phyloP scores from a whole-genome alignment of 2,329 filamentous ascomycete genomes.

The Intubia oerlemansii region DNA sequence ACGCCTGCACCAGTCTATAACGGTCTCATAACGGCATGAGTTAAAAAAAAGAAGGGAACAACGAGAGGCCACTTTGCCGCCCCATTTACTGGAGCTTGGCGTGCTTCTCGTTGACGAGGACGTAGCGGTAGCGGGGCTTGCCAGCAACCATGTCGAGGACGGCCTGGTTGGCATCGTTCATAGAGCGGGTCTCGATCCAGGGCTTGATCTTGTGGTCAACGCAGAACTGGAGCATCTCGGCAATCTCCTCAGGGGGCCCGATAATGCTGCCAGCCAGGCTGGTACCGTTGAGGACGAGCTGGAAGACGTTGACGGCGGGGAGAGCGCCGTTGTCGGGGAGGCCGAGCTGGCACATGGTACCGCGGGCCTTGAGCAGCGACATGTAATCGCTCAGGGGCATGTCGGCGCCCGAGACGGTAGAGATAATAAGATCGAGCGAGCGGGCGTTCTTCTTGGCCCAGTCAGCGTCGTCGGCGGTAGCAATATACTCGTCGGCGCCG shows the following conservation, averaged over 20 bases:
- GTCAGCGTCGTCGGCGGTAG: constrained; percentile 25
- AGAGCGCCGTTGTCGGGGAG: constrained; percentile 31
- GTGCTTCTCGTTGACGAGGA: constrained; percentile 13
- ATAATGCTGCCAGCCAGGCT: constrained; percentile 25
- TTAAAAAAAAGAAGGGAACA: too few species aligned
- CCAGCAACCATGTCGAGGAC: constrained; percentile 35
- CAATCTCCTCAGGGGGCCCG: constrained; percentile 33
- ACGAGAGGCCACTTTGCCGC: too few species aligned
- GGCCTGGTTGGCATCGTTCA: constrained; percentile 35
- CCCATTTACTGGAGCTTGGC: too few species aligned
- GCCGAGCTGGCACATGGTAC: constrained; percentile 44
- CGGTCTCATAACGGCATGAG: too few species aligned
- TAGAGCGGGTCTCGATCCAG: constrained; percentile 30
- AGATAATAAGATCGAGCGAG: constrained; percentile 34
- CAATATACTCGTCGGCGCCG: constrained; percentile 8
- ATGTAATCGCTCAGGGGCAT: constrained; percentile 47
- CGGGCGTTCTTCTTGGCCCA: constrained; percentile 30
- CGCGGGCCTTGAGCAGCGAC: constrained; percentile 41
- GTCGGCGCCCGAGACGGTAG: constrained; percentile 25
- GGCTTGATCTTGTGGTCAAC: constrained; percentile 34
- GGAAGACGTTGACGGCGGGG: constrained; percentile 26
- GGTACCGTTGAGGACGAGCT: constrained; percentile 33
- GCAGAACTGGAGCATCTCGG: constrained; percentile 38
- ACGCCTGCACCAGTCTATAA: too few species aligned
- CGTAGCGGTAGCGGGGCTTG: constrained; percentile 29